phyloP scores from a whole-genome alignment of 805 yeast species.

The Naumovozyma castellii region DNA sequence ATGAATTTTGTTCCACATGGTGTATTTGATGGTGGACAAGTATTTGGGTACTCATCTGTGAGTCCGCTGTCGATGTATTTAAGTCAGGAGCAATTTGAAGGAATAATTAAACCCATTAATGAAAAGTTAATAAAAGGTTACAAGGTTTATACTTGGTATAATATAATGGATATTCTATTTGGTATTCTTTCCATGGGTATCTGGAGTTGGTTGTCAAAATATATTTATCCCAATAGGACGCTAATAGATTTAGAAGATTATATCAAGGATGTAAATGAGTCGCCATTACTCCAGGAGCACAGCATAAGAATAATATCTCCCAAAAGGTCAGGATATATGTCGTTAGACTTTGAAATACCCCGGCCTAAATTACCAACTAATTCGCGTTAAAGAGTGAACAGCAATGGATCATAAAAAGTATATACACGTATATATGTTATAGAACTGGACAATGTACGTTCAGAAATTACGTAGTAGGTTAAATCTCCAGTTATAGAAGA shows the following conservation, averaged over 20 bases:
- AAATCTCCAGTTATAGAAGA: no score
- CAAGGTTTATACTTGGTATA: constrained; percentile 32
- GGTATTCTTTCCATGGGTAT: constrained; percentile 36
- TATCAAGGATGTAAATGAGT: constrained; percentile 28
- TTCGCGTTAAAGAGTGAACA: not conserved
- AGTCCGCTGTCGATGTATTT: constrained; percentile 41
- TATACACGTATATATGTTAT: not conserved
- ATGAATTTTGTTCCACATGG: constrained; percentile 33
- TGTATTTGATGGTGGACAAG: constrained; percentile 31
- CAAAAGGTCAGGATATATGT: constrained; percentile 42
- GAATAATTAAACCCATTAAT: constrained; percentile 40
- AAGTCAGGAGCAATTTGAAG: constrained; percentile 31
- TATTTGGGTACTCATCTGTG: constrained; percentile 44
- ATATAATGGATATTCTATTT: constrained; percentile 31
- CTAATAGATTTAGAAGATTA: constrained; percentile 37
- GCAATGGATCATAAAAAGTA: not conserved
- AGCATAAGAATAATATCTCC: constrained; percentile 41
- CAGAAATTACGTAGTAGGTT: no score
- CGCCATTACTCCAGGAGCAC: constrained; percentile 10
- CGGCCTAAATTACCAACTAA: constrained; percentile 3
- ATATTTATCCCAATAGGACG: constrained; percentile 14
- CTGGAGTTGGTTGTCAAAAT: constrained; percentile 31
- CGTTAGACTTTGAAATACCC: constrained; percentile 24
- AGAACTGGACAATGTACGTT: not conserved
- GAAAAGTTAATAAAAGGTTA: constrained; percentile 32